A percentile compares a stretch with the other conserved stretches of the same genome.
Evolutionary conservation across 2,329 filamentous ascomycete species (phyloP).

Genomic region (Colletotrichum nymphaeae): DNA sequence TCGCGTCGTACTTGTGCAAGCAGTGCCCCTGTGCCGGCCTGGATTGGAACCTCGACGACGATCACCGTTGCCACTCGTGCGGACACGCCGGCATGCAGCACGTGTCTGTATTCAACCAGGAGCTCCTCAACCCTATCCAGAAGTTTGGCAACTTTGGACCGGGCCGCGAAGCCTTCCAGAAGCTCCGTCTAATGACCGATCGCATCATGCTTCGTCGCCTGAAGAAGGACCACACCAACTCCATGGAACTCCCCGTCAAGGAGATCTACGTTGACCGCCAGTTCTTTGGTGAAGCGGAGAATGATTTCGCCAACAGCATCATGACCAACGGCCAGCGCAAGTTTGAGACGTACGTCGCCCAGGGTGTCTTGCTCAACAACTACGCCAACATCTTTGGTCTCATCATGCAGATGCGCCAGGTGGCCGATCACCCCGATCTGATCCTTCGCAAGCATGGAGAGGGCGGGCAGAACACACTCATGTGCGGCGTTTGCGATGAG

Average conservation of each 20-base stretch:
- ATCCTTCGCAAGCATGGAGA: constrained; percentile 89
- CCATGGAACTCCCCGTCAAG: constrained; percentile 97
- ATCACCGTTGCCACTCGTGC: constrained; percentile 78
- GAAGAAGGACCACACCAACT: constrained; percentile 92
- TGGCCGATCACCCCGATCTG: constrained; percentile 94
- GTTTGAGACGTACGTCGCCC: constrained; percentile 95
- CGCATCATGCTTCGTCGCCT: constrained; percentile 95
- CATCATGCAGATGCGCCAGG: constrained; percentile 99
- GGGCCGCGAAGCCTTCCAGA: constrained; percentile 79
- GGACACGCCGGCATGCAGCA: constrained; percentile 55
- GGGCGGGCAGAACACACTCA: constrained; percentile 88
- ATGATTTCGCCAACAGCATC: constrained; percentile 94
- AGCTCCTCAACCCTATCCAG: constrained; percentile 87
- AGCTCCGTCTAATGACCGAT: constrained; percentile 88
- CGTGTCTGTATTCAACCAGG: constrained; percentile 85
- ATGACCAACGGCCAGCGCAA: constrained; percentile 91
- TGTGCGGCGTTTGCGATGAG: constrained; percentile 97
- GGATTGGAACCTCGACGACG: constrained; percentile 83
- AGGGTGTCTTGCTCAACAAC: constrained; percentile 94
- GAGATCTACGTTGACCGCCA: constrained; percentile 92
- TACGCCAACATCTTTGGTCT: constrained; percentile 99
- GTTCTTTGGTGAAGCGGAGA: constrained; percentile 96
- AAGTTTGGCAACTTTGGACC: constrained; percentile 69
- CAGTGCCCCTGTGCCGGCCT: constrained; percentile 82
- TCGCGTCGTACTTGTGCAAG: constrained; percentile 95